phyloP scores from a whole-genome alignment of 192 early-diverging fungal species.

The Coemansia biformis region DNA sequence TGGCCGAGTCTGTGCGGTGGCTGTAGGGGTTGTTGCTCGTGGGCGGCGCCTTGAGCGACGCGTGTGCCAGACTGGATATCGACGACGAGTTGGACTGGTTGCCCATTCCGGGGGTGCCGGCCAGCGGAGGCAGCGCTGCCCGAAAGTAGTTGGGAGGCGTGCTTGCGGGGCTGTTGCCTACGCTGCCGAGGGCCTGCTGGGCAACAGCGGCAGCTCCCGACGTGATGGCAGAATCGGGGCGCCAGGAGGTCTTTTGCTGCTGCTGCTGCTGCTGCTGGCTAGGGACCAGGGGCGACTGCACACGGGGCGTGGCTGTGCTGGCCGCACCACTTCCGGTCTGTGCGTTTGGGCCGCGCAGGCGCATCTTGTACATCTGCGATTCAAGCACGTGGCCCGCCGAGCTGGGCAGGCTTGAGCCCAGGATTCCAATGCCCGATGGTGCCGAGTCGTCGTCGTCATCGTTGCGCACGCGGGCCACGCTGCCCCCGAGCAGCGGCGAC shows the following conservation, averaged over 20 bases:
- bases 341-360: constrained; percentile 32
- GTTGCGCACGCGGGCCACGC: constrained; percentile 4
- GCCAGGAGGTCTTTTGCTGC: background rate
- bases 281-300: constrained; percentile 35
- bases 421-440: constrained; percentile 41
- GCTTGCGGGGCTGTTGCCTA: constrained; percentile 13
- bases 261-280: constrained; percentile 4
- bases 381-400: constrained; percentile 39
- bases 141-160: constrained; percentile 50
- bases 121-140: constrained; percentile 39
- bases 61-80: constrained; percentile 36
- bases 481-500: constrained; percentile 2
- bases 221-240: background rate
- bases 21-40: constrained; percentile 34
- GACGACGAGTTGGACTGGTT: constrained; percentile 38
- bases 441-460: constrained; percentile 13
- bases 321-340: background rate
- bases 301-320: constrained; percentile 14
- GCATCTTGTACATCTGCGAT: constrained; percentile 48
- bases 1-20: constrained; percentile 19
- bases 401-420: constrained; percentile 45
- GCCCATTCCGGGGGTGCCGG: constrained; percentile 17
- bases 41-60: constrained; percentile 16
- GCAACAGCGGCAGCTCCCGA: constrained; percentile 9
- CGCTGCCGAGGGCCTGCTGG: constrained; percentile 16